These are phyloP conservation scores for Acanthochlamys bracteata DNA, from an alignment of 106 monocot species.

Conservation along the genomic window DNA sequence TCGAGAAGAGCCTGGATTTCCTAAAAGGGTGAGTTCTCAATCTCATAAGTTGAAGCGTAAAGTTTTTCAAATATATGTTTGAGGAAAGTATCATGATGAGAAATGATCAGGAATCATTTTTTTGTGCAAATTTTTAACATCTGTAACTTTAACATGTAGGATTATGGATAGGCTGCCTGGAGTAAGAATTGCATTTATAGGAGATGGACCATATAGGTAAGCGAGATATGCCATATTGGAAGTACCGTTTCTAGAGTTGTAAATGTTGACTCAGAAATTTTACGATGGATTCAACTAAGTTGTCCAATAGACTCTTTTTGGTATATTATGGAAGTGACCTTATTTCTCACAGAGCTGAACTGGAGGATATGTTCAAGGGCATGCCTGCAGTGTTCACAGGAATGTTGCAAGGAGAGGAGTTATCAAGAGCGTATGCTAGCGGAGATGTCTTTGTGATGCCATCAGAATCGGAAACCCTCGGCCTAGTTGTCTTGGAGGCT, in stretches of 20 bases:
- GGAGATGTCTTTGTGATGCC: slow-evolving; percentile 92
- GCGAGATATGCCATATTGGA: too few species aligned
- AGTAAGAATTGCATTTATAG: slow-evolving; percentile 87
- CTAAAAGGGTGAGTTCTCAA: slow-evolving; percentile 52
- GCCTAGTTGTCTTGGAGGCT: slow-evolving; percentile 86
- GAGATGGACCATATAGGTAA: slow-evolving; percentile 95
- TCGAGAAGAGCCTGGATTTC: slow-evolving; percentile 94
- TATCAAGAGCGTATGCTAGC: slow-evolving; percentile 89
- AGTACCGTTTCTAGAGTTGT: too few species aligned
- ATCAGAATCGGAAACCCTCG: slow-evolving; percentile 90
- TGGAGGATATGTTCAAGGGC: slow-evolving; percentile 77
- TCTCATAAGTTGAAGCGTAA: too few species aligned
- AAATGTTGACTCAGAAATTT: too few species aligned
- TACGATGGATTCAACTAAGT: too few species aligned
- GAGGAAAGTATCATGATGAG: not conserved
- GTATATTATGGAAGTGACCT: too few species aligned
- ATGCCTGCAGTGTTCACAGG: slow-evolving; percentile 89
- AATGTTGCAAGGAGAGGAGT: slow-evolving; percentile 88
- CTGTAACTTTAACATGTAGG: slow-evolving; percentile 24
- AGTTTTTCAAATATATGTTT: too few species aligned
- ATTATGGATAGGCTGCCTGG: slow-evolving; percentile 85
- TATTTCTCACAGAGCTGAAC: slow-evolving; percentile 44
- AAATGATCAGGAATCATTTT: too few species aligned
- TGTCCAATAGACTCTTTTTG: too few species aligned
- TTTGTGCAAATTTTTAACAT: too few species aligned